Evolutionary conservation across 768 basidiomycete species (phyloP).

Genomic region (Naganishia antarctica): DNA sequence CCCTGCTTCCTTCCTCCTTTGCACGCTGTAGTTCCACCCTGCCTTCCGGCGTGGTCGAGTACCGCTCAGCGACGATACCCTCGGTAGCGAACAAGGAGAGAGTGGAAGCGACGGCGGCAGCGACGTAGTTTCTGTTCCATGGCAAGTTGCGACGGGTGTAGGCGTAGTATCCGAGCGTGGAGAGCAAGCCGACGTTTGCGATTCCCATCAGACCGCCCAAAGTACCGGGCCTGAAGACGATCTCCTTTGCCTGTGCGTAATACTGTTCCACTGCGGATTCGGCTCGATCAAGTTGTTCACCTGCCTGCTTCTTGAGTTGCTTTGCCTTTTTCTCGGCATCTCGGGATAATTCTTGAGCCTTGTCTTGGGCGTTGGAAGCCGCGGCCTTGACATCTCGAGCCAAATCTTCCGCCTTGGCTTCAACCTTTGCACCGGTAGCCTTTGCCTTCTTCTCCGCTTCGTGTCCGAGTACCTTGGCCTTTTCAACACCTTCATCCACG

Average conservation of each 20-base stretch:
- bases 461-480: slow-evolving; percentile 32
- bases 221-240: slow-evolving; percentile 63
- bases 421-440: slow-evolving; percentile 48
- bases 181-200: slow-evolving; percentile 71
- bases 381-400: slow-evolving; percentile 56
- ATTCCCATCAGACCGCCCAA: slow-evolving; percentile 69
- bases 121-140: slow-evolving; percentile 47
- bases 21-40: slow-evolving; percentile 59
- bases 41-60: slow-evolving; percentile 60
- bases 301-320: slow-evolving; percentile 25
- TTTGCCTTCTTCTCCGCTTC: slow-evolving; percentile 29
- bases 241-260: slow-evolving; percentile 55
- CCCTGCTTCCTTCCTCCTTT: slow-evolving; percentile 53
- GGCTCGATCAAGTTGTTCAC: slow-evolving; percentile 38
- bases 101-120: slow-evolving; percentile 41
- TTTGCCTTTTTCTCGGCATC: slow-evolving; percentile 25
- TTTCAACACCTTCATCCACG: slow-evolving; percentile 35
- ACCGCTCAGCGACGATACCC: slow-evolving; percentile 59
- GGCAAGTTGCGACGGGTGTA: slow-evolving; percentile 60
- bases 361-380: slow-evolving; percentile 20
- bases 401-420: slow-evolving; percentile 56
- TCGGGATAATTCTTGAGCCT: slow-evolving; percentile 51
- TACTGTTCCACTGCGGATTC: slow-evolving; percentile 41
- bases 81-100: slow-evolving; percentile 46
- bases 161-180: slow-evolving; percentile 60